phyloP scores from a whole-genome alignment of 2,329 filamentous ascomycete genomes.

The Proliferodiscus dingleyae region DNA sequence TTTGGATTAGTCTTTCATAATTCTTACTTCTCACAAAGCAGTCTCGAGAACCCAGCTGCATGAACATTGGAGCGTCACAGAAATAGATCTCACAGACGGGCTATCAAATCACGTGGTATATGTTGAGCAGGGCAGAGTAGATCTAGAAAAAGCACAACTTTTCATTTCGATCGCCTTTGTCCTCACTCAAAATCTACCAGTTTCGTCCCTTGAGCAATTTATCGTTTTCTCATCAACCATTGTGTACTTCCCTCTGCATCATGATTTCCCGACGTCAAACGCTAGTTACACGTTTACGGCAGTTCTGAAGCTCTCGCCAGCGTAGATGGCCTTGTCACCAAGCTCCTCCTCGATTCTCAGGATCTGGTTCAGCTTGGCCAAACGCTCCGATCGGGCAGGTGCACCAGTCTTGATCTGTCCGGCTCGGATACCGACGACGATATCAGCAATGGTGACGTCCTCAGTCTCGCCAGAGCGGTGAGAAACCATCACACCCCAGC shows the following conservation, averaged over 20 bases:
- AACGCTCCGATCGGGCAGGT: constrained; percentile 91
- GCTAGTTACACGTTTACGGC: constrained; percentile 73
- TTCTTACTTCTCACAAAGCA: too few species aligned
- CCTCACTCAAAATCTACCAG: constrained; percentile 4
- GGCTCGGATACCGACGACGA: constrained; percentile 91
- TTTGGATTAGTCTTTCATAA: too few species aligned
- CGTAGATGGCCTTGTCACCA: constrained; percentile 84
- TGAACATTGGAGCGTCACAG: too few species aligned
- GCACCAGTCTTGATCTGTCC: constrained; percentile 99
- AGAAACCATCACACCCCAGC: constrained; percentile 99
- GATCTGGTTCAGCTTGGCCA: constrained; percentile 99
- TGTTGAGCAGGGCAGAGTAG: too few species aligned
- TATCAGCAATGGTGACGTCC: constrained; percentile 98
- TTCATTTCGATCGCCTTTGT: constrained; percentile 16
- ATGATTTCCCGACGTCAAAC: not conserved
- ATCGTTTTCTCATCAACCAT: constrained; percentile 11
- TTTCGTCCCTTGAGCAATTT: constrained; percentile 8
- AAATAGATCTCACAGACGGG: too few species aligned
- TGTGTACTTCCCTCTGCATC: not conserved
- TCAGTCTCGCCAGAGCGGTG: constrained; percentile 99
- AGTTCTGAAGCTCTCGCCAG: constrained; percentile 86
- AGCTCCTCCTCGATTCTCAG: constrained; percentile 99
- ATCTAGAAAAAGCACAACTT: constrained; percentile 14
- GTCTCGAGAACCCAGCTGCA: too few species aligned
- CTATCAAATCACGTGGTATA: too few species aligned